Evolutionary conservation across 257 asterid genomes (phyloP), one percentile per base, ranked within the genome.

Genomic region (Verbena officinalis): DNA sequence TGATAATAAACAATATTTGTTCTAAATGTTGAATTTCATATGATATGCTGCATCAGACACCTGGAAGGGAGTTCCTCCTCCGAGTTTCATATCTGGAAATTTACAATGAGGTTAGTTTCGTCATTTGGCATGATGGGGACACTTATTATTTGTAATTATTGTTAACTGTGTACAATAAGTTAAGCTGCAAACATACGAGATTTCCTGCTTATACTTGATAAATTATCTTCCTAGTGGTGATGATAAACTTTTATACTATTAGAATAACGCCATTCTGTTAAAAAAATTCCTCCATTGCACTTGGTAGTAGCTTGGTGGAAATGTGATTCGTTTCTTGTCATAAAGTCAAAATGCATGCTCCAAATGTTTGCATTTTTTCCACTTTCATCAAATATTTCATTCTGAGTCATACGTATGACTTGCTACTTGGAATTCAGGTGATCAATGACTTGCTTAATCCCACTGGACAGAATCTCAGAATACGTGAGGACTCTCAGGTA

Each of bases 361-460:
- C n/a, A 36, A 44, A 43, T 67, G 43, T 19, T 5, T 49, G 20
- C 46, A 11, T 38, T 21, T 42, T 39, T 61, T 62, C n/a, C n/a
- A n/a, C n/a, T n/a, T n/a, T n/a, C n/a, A n/a, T n/a, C n/a, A n/a
- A n/a, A 52, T 64, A 64, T 55, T 50, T 65, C 36, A 16, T 70
- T 62, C 53, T 46, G 50, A 62, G 39, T 73, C 68, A 68, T 31
- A 38, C 55, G n/a, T 58, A 14, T 55, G 52, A 33, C 46, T 69
- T 60, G 57, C 22, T 71, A 61, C 53, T 69, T 61, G 69, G 43
- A 45, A 79, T 51, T 73, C 75, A 89, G 96, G 96, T 89, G 73
- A 84, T 89, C 85, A 89, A 89, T 64, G 96, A 89, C 83, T 77
- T 89, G 86, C 93, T 89, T 58, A 66, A 89, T 82, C 92, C 96